phyloP scores from a whole-genome alignment of 306 rosid species.

The Purshia tridentata region DNA sequence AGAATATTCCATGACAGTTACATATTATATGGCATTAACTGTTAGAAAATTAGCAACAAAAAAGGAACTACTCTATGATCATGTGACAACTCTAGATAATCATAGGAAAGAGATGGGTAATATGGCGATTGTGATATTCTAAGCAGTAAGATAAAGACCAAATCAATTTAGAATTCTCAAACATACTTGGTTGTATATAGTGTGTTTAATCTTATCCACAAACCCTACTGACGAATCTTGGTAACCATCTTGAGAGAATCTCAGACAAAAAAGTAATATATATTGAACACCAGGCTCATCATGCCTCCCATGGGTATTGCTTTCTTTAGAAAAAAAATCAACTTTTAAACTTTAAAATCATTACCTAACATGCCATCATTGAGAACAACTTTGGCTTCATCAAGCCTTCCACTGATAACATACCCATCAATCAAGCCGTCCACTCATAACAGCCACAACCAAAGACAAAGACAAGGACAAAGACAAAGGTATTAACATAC shows the following conservation, averaged over 20 bases:
- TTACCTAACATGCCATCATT: constrained; percentile 45
- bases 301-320: neutral
- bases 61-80: neutral
- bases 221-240: neutral
- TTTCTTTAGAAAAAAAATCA: neutral
- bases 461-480: too few relatives aligned
- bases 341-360: constrained; percentile 29
- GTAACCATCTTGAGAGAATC: neutral
- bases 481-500: too few relatives aligned
- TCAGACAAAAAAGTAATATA: neutral
- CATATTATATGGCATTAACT: neutral
- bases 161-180: neutral
- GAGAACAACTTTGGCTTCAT: constrained; percentile 64
- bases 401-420: constrained; percentile 58
- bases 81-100: neutral
- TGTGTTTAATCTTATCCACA: neutral
- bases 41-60: neutral
- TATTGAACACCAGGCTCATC: constrained; percentile 29
- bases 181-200: neutral
- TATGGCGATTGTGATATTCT: too few relatives aligned
- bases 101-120: too few relatives aligned
- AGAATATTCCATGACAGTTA: neutral
- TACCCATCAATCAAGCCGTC: constrained; percentile 79
- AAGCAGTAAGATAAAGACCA: neutral
- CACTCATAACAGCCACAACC: too few relatives aligned